Percentiles rank a stretch among this genome's conserved stretches.
Conservation (phyloP, 495 filamentous ascomycete genomes). For the Talaromyces nanjingensis region DNA sequence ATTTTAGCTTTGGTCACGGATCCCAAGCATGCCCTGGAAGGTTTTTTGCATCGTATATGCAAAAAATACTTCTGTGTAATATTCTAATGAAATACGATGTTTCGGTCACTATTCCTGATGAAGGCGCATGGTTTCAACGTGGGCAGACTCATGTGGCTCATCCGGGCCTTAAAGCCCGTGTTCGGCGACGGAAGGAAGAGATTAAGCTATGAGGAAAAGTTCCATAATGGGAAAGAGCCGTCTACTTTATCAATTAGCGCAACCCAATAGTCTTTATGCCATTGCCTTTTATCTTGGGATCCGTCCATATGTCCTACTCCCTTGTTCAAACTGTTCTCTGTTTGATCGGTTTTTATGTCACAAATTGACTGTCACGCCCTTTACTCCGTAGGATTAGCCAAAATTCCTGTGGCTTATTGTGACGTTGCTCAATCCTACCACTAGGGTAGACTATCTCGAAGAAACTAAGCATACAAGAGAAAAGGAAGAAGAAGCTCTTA, state of each 20-base stretch:
- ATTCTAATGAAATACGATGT: conserved; percentile 14
- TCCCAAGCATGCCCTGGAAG: conserved; percentile 48
- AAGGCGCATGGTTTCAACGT: not conserved
- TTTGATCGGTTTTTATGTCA: not conserved
- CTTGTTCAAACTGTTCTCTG: not conserved
- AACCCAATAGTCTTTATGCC: not conserved
- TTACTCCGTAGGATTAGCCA: not conserved
- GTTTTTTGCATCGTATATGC: conserved; percentile 44
- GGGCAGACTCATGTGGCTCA: not conserved
- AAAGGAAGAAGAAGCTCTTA: not conserved
- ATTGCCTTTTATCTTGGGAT: not conserved
- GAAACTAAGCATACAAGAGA: not conserved
- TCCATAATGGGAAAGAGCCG: not conserved
- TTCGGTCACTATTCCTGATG: conserved; percentile 6
- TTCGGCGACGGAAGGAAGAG: conserved; percentile 7
- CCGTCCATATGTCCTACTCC: not conserved
- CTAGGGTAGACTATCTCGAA: not conserved
- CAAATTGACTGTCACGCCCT: not conserved
- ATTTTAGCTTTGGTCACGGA: conserved; percentile 42
- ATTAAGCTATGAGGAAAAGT: conserved; percentile 3
- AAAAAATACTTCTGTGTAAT: conserved; percentile 30
- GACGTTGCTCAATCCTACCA: not conserved
- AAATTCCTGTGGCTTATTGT: not conserved
- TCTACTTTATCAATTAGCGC: not conserved
- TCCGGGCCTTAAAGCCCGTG: not conserved